Conservation (phyloP, 371 early-diverging fungal species). For the Circinella minor region DNA sequence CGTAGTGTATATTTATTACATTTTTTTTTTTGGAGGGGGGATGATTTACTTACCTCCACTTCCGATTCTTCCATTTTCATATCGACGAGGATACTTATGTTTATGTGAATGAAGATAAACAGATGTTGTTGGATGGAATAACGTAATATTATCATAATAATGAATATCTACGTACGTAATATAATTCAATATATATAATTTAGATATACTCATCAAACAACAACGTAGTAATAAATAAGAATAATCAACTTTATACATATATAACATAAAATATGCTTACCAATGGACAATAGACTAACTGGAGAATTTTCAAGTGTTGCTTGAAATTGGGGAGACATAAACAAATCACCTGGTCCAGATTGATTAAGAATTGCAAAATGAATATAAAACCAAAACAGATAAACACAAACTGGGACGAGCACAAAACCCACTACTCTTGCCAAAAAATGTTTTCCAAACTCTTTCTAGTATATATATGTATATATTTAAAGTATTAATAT, state of each 20-base stretch:
- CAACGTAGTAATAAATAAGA: neutral
- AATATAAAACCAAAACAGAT: slow-evolving; percentile 70
- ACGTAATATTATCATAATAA: slow-evolving; percentile 79
- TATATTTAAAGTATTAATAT: too few species aligned
- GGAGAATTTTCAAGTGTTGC: slow-evolving; percentile 77
- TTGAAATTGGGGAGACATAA: slow-evolving; percentile 88
- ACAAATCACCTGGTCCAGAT: slow-evolving; percentile 90
- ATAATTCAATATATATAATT: neutral
- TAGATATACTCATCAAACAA: neutral
- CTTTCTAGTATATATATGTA: slow-evolving; percentile 38
- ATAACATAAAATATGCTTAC: slow-evolving; percentile 8
- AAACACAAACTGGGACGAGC: slow-evolving; percentile 71
- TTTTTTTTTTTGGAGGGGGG: neutral
- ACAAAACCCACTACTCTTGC: slow-evolving; percentile 70
- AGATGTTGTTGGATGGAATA: slow-evolving; percentile 77
- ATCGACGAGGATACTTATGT: slow-evolving; percentile 84
- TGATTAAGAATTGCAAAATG: slow-evolving; percentile 74
- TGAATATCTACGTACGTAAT: slow-evolving; percentile 62
- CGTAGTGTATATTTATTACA: neutral
- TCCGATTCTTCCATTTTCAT: slow-evolving; percentile 91
- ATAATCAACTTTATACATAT: too few species aligned
- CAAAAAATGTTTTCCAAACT: slow-evolving; percentile 55
- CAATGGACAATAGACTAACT: slow-evolving; percentile 44
- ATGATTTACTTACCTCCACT: slow-evolving; percentile 62
- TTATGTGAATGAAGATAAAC: slow-evolving; percentile 85